phyloP scores from a whole-genome alignment of 345 rosid genomes.

The Microthlaspi erraticum region DNA sequence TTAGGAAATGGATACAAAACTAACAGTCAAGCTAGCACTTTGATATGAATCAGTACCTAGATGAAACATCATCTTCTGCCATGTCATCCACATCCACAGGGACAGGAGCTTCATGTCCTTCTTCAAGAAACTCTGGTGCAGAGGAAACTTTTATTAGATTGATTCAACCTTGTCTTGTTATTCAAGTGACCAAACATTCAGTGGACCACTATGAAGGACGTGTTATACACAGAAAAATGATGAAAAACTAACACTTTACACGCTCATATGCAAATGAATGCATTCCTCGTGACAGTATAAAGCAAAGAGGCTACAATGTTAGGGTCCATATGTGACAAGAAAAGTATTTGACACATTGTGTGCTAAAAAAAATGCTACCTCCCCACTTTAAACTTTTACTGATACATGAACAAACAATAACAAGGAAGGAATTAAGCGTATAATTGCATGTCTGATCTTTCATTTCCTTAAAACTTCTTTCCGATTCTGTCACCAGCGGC shows the following conservation, averaged over 20 bases:
- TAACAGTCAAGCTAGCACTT: slow-evolving; percentile 8
- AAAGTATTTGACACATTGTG: not conserved
- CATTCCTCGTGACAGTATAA: slow-evolving; percentile 1
- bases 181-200: slow-evolving; percentile 13
- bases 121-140: slow-evolving; percentile 64
- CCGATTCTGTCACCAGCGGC: not conserved
- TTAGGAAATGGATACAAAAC: not conserved
- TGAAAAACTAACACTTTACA: slow-evolving; percentile 17
- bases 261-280: slow-evolving; percentile 9
- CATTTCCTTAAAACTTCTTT: not conserved
- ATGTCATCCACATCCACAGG: slow-evolving; percentile 71
- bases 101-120: slow-evolving; percentile 59
- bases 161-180: not conserved
- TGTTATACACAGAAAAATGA: slow-evolving; percentile 11
- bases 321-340: not conserved
- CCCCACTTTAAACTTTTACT: slow-evolving; percentile 10
- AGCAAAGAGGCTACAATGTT: not conserved
- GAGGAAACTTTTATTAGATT: slow-evolving; percentile 33
- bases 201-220: slow-evolving; percentile 6
- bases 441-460: slow-evolving; percentile 1
- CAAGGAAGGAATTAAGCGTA: too few relatives aligned
- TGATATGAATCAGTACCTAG: slow-evolving; percentile 61
- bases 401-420: too few relatives aligned
- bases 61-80: slow-evolving; percentile 79
- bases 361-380: not conserved